Evolutionary conservation across 805 yeast genomes (phyloP).

Genomic region (Candida tallmaniae): DNA sequence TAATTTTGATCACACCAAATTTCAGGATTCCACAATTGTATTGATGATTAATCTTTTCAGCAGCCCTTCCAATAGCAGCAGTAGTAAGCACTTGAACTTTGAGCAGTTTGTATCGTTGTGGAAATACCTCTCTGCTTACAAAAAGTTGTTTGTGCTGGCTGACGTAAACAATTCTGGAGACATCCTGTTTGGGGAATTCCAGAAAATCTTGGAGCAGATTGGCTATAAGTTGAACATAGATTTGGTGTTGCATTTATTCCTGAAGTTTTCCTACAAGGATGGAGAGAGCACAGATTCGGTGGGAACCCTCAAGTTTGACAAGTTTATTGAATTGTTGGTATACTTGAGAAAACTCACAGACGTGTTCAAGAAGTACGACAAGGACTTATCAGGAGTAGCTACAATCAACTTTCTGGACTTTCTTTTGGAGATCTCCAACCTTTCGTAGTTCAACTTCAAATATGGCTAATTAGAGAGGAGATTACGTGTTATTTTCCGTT

Average conservation of each 20-base stretch:
- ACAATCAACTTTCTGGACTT: constrained; percentile 63
- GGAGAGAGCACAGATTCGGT: constrained; percentile 22
- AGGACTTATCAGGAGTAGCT: constrained; percentile 70
- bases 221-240: constrained; percentile 60
- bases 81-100: constrained; percentile 31
- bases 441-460: constrained; percentile 17
- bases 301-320: constrained; percentile 63
- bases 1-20: constrained; percentile 61
- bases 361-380: constrained; percentile 71
- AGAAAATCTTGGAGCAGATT: constrained; percentile 55
- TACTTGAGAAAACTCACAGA: constrained; percentile 75
- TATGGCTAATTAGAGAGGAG: no score
- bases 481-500: no score
- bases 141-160: constrained; percentile 56
- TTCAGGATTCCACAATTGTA: constrained; percentile 54
- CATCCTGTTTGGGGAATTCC: constrained; percentile 64
- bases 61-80: constrained; percentile 15
- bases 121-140: constrained; percentile 66
- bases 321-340: constrained; percentile 75
- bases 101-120: constrained; percentile 65
- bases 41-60: constrained; percentile 64
- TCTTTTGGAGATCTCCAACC: constrained; percentile 47
- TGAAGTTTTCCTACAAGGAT: constrained; percentile 45
- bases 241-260: constrained; percentile 55
- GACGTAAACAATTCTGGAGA: constrained; percentile 56